These are phyloP conservation scores for Plasmodium knowlesi DNA, from an alignment of 169 alveolate genomes.

Conservation along the genomic window DNA sequence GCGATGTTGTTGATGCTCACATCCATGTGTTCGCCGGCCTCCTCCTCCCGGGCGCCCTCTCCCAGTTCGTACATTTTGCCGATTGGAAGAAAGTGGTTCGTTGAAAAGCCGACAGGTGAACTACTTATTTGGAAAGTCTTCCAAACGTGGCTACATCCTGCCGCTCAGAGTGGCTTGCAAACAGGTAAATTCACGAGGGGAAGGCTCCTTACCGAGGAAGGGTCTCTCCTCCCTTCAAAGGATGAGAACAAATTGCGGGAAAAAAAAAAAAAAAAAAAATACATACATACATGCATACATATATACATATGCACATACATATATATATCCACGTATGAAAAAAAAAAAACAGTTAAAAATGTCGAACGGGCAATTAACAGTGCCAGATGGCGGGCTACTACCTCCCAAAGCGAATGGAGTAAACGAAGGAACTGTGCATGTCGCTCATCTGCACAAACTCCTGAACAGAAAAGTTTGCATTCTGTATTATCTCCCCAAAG, in stretches of 20 bases:
- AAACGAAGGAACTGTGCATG: constrained; percentile 1
- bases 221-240: neutral
- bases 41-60: constrained; percentile 15
- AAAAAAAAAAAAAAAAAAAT: neutral
- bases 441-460: neutral
- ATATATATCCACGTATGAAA: too few relatives aligned
- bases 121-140: neutral
- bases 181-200: neutral
- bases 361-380: neutral
- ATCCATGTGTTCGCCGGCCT: constrained; percentile 9
- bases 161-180: neutral
- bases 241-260: neutral
- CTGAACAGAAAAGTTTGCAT: constrained; percentile 6
- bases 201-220: neutral
- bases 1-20: constrained; percentile 47
- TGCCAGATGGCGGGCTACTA: neutral
- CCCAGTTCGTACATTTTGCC: constrained; percentile 20
- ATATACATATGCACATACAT: too few relatives aligned
- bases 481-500: constrained; percentile 22
- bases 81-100: neutral
- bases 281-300: neutral
- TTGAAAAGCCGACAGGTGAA: neutral
- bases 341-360: too few relatives aligned
- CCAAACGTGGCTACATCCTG: neutral
- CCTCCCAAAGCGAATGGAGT: constrained; percentile 4